Conservation (phyloP, 1,284 basidiomycete genomes). For the Sporisorium scitamineum region DNA sequence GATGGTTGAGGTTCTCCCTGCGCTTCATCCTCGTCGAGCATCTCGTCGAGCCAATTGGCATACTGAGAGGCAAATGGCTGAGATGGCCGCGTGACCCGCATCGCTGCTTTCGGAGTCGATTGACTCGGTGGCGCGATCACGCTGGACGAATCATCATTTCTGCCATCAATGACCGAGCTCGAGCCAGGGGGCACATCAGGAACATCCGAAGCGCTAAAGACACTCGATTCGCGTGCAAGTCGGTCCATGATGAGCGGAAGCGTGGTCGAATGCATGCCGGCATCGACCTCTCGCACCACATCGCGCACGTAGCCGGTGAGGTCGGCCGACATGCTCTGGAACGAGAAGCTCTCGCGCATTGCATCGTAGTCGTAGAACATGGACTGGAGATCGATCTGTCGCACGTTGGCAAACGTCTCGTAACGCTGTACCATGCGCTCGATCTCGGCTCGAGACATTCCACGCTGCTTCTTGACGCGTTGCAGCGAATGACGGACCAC, state of each 20-base stretch:
- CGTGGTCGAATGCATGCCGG: constrained; percentile 43
- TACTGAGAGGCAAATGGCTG: constrained; percentile 49
- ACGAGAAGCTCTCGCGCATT: constrained; percentile 37
- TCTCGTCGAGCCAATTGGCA: constrained; percentile 36
- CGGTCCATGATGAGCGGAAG: constrained; percentile 45
- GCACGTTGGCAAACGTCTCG: constrained; percentile 46
- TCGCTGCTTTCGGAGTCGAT: constrained; percentile 30
- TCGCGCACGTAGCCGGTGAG: constrained; percentile 47
- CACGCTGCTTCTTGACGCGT: constrained; percentile 38
- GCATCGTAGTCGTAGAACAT: constrained; percentile 27
- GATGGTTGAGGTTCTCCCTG: constrained; percentile 5
- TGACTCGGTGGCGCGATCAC: constrained; percentile 23
- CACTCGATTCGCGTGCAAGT: constrained; percentile 39
- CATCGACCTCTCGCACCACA: constrained; percentile 52
- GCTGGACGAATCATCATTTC: constrained; percentile 18
- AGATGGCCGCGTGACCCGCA: constrained; percentile 8
- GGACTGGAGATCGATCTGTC: constrained; percentile 30
- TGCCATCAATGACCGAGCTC: constrained; percentile 24
- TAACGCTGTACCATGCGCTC: constrained; percentile 43
- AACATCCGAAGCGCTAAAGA: constrained; percentile 28
- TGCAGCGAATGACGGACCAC: constrained; percentile 39
- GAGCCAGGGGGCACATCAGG: constrained; percentile 19
- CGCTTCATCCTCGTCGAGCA: constrained; percentile 30
- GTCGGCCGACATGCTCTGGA: constrained; percentile 39
- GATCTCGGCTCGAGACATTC: constrained; percentile 33